Base-by-base conservation (phyloP, 306 rosid genomes). In the Gleditsia sinensis region DNA sequence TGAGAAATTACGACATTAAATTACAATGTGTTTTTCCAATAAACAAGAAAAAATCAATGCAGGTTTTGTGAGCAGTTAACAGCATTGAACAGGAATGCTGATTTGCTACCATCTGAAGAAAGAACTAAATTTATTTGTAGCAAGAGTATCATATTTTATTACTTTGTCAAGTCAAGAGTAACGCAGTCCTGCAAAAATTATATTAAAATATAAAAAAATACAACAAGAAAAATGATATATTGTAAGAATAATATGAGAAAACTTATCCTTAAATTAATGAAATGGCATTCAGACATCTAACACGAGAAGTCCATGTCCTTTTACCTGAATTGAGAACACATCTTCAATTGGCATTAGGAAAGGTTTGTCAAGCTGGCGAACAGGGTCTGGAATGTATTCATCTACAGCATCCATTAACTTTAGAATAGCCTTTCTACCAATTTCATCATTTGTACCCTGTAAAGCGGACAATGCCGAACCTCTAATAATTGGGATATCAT, bases 331-430 rank as follows among this genome's bases (percentile, higher is more conserved):
- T 30, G 91, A 89, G 79, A 89, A 89, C 37, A 89, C 86, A 74
- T 89, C 94, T 84, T 86, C 89, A 74, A 85, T 86, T 71, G 91
- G 94, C 94, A 89, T 86, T 48, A 89, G 68, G 85, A 89, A 89
- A 76, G 94, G 84, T 80, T 87, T 89, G 83, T 89, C 94, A 53
- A 95, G 99, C 69, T 90, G 97, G 69, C 93, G 96, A 46, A 95
- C 93, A 72, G 99, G 99, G 76, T 95, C 96, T 2, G 98, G 96
- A 81, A 95, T 95, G 86, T 95, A 95, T 34, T 80, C 92, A 76
- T 95, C 98, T 25, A 95, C 99, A 43, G 98, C 94, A 13, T 95
- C 96, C 99, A 95, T 95, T 49, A 95, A 69, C 69, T 92, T 90
- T 58, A 95, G 80, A 69, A 95, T 90, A 56, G 98, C 97, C 80